Evolutionary conservation across 148 eudicot species (phyloP), one percentile per base, ranked within the genome.

Genomic region (Pharnaceum exiguum): DNA sequence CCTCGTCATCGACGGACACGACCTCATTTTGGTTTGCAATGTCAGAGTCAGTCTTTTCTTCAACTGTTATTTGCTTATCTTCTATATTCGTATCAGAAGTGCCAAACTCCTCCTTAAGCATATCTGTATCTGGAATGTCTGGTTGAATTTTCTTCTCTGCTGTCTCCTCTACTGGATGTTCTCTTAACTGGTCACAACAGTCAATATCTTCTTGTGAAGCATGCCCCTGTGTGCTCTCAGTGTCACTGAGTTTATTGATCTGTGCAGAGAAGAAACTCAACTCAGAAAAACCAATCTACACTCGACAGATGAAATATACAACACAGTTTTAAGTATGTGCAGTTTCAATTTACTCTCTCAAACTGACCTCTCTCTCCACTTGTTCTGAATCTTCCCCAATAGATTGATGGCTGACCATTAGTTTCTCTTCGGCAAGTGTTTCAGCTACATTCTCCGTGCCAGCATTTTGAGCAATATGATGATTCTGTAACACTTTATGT

Each of bases 281-380:
- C n/a, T n/a, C 2, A 42, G 19, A 42, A 42, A 44, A 44, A 18
- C 18, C 18, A 17, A 11, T 2, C 8, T 9, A 25, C 5, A 2
- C 31, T 11, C 52, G 5, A 10, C 30, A 51, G 10, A 10, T 31
- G 22, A 32, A n/a, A 2, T 18, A 10, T n/a, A 27, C 17, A 8
- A 21, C 2, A 19, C 4, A 31, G 24, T 32, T 15, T 8, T 42
- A 1, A n/a, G 16, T 0, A n/a, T 30, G 39, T 25, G 24, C 1
- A 29, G 57, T 32, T 23, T 7, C 13, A 18, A 17, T 4, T 17
- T 35, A 11, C 13, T 3, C 4, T 19, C 1, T 5, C 17, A 36
- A 54, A 54, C 58, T 54, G 36, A 54, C 58, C 58, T 19, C 37
- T 51, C 36, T 30, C 13, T 54, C 42, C 17, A 54, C 58, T 3